Conservation (phyloP, 169 alveolate genomes). For the Plasmodium cynomolgi region DNA sequence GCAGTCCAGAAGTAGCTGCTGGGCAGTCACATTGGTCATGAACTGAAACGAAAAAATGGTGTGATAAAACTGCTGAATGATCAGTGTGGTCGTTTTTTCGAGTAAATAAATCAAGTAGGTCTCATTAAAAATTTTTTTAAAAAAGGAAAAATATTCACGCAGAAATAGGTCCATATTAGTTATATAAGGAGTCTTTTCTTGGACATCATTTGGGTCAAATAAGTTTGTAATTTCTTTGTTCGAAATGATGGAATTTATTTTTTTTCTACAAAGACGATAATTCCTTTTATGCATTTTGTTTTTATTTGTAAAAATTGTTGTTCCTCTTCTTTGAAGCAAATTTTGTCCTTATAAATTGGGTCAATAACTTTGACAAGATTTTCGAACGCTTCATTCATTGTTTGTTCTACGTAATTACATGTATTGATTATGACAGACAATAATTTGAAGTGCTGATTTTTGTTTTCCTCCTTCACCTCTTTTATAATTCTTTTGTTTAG, state of each 20-base stretch:
- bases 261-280: slow-evolving; percentile 32
- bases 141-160: slow-evolving; percentile 19
- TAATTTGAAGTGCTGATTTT: slow-evolving; percentile 11
- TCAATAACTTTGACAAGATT: slow-evolving; percentile 14
- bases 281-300: slow-evolving; percentile 60
- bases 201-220: slow-evolving; percentile 29
- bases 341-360: slow-evolving; percentile 5
- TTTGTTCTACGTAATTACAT: slow-evolving; percentile 40
- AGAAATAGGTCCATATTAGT: slow-evolving; percentile 19
- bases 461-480: slow-evolving; percentile 13
- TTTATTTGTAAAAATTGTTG: slow-evolving; percentile 49
- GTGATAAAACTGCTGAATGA: slow-evolving; percentile 78
- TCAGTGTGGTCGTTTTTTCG: slow-evolving; percentile 79
- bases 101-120: slow-evolving; percentile 78
- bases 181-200: slow-evolving; percentile 24
- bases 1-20: slow-evolving; percentile 81
- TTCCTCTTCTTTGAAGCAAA: slow-evolving; percentile 58
- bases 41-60: slow-evolving; percentile 76
- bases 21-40: slow-evolving; percentile 77
- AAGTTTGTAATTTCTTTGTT: slow-evolving; percentile 12
- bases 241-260: slow-evolving; percentile 34
- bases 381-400: slow-evolving; percentile 63
- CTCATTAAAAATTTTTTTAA: slow-evolving; percentile 57
- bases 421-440: slow-evolving; percentile 53
- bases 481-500: slow-evolving; percentile 39